Conservation (phyloP, 805 yeast species). For the Vanderwaltozyma tropicalis region DNA sequence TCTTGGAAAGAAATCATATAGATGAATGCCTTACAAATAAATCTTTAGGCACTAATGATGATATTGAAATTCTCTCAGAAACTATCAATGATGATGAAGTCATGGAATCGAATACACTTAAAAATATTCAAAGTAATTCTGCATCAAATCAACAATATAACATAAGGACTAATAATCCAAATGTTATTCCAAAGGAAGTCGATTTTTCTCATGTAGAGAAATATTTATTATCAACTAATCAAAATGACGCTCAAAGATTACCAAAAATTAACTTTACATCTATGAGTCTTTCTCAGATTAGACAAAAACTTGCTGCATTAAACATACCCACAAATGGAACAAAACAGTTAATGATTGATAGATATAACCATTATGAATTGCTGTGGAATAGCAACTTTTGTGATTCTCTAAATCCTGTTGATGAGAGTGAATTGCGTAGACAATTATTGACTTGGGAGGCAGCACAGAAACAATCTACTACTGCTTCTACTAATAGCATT, state of each 20-base stretch:
- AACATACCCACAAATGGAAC: constrained; percentile 56
- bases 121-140: no score
- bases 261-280: constrained; percentile 58
- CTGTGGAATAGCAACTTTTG: constrained; percentile 67
- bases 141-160: no score
- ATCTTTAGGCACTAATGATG: not conserved
- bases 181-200: not conserved
- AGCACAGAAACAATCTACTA: constrained; percentile 14
- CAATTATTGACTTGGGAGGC: constrained; percentile 61
- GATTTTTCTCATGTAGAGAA: constrained; percentile 11
- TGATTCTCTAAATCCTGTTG: constrained; percentile 57
- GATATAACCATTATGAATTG: constrained; percentile 70
- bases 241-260: constrained; percentile 30
- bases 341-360: constrained; percentile 48
- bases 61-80: not conserved
- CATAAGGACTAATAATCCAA: not conserved
- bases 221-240: constrained; percentile 32
- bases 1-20: constrained; percentile 49
- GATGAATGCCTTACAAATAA: constrained; percentile 43
- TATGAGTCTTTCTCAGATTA: constrained; percentile 47
- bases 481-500: constrained; percentile 14
- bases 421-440: constrained; percentile 43
- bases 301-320: constrained; percentile 44
- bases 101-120: no score
- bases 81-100: not conserved